These are phyloP conservation scores for Basipetospora sp. DNA, from an alignment of 2,329 filamentous ascomycete species.

Conservation along the genomic window DNA sequence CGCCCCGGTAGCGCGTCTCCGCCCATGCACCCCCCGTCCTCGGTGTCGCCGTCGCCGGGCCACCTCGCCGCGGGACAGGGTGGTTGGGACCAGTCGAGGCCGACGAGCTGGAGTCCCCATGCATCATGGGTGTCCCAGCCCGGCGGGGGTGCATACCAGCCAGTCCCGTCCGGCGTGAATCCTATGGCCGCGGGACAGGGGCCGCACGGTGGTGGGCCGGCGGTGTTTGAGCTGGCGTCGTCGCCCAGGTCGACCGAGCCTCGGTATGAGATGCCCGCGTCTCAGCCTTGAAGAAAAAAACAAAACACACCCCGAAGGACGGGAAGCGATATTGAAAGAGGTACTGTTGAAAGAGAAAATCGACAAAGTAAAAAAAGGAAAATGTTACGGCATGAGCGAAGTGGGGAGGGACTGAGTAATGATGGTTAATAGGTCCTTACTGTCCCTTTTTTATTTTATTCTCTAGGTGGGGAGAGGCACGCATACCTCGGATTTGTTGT, in stretches of 20 bases:
- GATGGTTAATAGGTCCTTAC: neutral
- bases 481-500: too few relatives aligned
- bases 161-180: neutral
- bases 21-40: too few relatives aligned
- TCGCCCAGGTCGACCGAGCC: neutral
- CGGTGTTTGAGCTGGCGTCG: slow-evolving; percentile 4
- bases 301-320: neutral
- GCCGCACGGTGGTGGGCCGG: neutral
- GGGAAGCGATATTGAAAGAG: neutral
- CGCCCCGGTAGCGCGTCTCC: too few relatives aligned
- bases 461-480: neutral
- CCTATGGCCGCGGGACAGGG: neutral
- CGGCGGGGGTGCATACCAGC: neutral
- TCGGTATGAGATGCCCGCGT: slow-evolving; percentile 3
- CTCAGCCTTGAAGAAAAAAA: neutral
- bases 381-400: too few relatives aligned
- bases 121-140: neutral
- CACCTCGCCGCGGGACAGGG: neutral
- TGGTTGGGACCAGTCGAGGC: neutral
- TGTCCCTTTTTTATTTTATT: neutral
- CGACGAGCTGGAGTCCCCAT: neutral
- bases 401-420: too few relatives aligned
- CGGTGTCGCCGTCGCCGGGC: neutral
- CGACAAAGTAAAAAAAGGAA: too few relatives aligned
- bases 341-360: neutral